These are phyloP conservation scores for Colletotrichum zoysiae DNA, from an alignment of 2,329 filamentous ascomycete genomes.

Conservation along the genomic window DNA sequence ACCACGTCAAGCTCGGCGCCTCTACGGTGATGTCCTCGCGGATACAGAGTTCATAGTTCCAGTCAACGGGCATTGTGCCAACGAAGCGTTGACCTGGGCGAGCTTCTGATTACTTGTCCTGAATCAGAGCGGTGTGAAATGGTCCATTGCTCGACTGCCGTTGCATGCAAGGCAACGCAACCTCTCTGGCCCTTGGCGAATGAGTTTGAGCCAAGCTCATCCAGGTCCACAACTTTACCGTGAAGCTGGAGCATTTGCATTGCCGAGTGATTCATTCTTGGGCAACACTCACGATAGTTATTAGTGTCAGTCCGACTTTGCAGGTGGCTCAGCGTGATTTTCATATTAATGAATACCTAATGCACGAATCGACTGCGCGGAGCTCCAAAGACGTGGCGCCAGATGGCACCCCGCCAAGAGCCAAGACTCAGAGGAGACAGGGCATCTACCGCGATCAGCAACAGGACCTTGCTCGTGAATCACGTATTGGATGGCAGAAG, in stretches of 20 bases:
- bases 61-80: background rate
- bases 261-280: background rate
- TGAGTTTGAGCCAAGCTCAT: background rate
- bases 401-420: conserved; percentile 11
- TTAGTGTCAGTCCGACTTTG: background rate
- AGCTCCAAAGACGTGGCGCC: background rate
- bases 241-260: background rate
- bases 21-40: too few species aligned
- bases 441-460: background rate
- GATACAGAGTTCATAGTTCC: too few species aligned
- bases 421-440: background rate
- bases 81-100: background rate
- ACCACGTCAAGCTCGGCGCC: background rate
- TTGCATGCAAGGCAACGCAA: background rate
- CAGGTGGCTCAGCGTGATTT: conserved; percentile 18
- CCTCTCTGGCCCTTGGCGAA: background rate
- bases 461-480: background rate
- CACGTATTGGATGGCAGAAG: background rate
- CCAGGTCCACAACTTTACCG: background rate
- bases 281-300: too few species aligned
- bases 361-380: background rate
- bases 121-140: background rate
- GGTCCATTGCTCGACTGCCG: background rate
- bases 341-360: background rate
- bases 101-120: background rate